Conservation (phyloP, 345 rosid genomes). For the Eucalyptus polybractea region DNA sequence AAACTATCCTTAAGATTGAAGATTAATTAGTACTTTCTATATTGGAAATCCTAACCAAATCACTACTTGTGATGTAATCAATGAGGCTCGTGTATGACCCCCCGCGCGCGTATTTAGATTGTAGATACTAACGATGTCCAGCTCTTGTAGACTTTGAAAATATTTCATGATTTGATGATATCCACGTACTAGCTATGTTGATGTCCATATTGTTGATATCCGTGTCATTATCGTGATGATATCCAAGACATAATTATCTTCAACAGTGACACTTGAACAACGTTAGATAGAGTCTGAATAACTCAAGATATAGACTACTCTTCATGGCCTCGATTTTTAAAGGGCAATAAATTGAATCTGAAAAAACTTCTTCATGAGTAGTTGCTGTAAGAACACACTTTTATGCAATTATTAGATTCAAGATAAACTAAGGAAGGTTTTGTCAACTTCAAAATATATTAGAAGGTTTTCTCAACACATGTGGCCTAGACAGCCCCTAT, state of each 20-base stretch:
- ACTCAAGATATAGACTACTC: background rate
- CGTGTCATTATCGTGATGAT: background rate
- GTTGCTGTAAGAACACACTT: background rate
- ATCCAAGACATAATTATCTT: background rate
- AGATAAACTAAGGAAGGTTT: no score
- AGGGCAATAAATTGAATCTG: background rate
- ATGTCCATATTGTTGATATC: background rate
- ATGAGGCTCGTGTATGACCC: no score
- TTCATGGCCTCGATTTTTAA: background rate
- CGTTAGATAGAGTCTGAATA: no score
- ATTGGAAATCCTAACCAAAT: no score
- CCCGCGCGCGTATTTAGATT: no score
- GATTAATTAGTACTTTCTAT: no score
- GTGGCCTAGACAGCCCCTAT: background rate
- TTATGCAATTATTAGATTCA: background rate
- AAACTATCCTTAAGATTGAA: background rate
- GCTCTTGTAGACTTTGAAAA: background rate
- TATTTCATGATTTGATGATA: background rate
- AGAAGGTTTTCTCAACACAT: background rate
- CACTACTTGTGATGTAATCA: no score
- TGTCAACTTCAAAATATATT: background rate
- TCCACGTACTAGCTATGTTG: background rate
- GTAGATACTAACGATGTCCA: background rate
- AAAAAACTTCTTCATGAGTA: no score
- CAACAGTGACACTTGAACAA: background rate